These are phyloP conservation scores for Chaetomium strumarium DNA, from an alignment of 2,329 filamentous ascomycete genomes.

Conservation along the genomic window DNA sequence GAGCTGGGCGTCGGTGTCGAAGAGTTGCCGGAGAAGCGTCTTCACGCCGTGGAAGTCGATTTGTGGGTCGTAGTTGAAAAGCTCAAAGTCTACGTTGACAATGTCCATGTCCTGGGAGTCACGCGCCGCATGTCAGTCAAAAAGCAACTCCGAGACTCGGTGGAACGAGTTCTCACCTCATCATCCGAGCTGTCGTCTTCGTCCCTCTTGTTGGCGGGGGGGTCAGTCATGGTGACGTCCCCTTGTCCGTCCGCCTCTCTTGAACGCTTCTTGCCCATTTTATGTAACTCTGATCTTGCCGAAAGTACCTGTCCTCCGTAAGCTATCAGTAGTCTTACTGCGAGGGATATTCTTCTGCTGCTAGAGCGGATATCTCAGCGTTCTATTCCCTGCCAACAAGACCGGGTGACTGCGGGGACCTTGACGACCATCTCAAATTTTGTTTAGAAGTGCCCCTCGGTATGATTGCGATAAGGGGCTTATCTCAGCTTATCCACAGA, in stretches of 20 bases:
- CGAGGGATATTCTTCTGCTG: neutral
- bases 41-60: slow-evolving; percentile 96
- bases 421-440: slow-evolving; percentile 18
- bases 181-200: slow-evolving; percentile 48
- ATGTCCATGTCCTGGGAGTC: slow-evolving; percentile 73
- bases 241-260: slow-evolving; percentile 31
- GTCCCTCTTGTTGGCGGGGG: slow-evolving; percentile 31
- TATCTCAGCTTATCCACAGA: neutral
- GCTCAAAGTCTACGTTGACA: slow-evolving; percentile 95
- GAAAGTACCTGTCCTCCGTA: neutral
- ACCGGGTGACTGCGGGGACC: slow-evolving; percentile 14
- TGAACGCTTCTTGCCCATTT: slow-evolving; percentile 34
- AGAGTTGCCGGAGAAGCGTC: slow-evolving; percentile 79
- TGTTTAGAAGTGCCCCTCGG: slow-evolving; percentile 8
- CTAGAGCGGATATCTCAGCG: neutral
- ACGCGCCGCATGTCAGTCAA: neutral
- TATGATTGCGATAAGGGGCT: slow-evolving; percentile 4
- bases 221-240: slow-evolving; percentile 19
- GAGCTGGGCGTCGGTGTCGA: slow-evolving; percentile 79
- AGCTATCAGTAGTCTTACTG: neutral
- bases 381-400: neutral
- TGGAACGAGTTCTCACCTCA: slow-evolving; percentile 24
- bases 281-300: neutral
- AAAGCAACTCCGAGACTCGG: neutral
- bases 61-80: slow-evolving; percentile 88